A percentile compares a stretch with the other conserved stretches of the same genome.
These are phyloP conservation scores for Clonostachys rhizophaga DNA, from an alignment of 2,329 filamentous ascomycete genomes.

Conservation along the genomic window DNA sequence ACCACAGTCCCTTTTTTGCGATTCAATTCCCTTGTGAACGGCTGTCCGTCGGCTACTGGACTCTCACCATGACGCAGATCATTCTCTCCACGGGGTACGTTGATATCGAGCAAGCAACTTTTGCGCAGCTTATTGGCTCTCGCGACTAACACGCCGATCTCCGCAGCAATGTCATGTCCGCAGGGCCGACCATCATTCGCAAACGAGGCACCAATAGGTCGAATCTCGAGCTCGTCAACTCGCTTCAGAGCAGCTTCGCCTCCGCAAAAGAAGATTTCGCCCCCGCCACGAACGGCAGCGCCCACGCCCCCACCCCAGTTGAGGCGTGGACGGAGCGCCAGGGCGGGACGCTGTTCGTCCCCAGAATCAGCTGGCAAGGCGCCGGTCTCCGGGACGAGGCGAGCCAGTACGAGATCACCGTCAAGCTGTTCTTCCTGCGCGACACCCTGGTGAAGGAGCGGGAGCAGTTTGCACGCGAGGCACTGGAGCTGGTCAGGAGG, in stretches of 20 bases:
- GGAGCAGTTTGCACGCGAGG: constrained; percentile 68
- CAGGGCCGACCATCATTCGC: constrained; percentile 77
- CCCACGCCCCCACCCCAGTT: constrained; percentile 15
- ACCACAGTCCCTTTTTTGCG: too few species aligned
- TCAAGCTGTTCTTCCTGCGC: constrained; percentile 91
- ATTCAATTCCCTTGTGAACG: too few species aligned
- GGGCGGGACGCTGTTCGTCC: constrained; percentile 64
- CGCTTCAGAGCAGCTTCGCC: constrained; percentile 77
- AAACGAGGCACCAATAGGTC: constrained; percentile 76
- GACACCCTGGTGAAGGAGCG: constrained; percentile 61
- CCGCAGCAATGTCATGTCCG: constrained; percentile 74
- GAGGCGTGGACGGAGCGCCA: constrained; percentile 66
- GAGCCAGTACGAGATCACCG: constrained; percentile 85
- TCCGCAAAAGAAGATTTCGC: constrained; percentile 64
- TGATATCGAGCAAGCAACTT: not conserved
- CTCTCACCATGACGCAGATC: constrained; percentile 63
- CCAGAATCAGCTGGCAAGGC: constrained; percentile 67
- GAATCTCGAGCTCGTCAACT: constrained; percentile 88
- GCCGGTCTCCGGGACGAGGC: constrained; percentile 76
- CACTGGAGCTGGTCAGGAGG: constrained; percentile 73
- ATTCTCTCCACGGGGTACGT: constrained; percentile 82
- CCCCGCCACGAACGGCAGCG: constrained; percentile 13
- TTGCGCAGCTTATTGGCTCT: constrained; percentile 2
- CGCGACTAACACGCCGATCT: not conserved
- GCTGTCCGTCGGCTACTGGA: not conserved